phyloP scores from a whole-genome alignment of 345 rosid species.

The Hypericum perforatum region DNA sequence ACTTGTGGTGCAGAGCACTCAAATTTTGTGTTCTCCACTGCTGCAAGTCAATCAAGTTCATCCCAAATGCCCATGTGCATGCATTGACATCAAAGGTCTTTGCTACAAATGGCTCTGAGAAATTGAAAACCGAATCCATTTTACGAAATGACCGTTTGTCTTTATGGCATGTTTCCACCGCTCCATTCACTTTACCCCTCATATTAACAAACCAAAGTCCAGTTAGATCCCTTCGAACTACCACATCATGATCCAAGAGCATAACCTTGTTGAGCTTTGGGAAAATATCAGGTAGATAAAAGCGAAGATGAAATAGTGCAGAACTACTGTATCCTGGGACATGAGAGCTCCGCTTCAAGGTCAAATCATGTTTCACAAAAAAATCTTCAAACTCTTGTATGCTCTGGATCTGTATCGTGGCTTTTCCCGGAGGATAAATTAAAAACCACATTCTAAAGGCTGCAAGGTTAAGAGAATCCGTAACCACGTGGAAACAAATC shows the following conservation, averaged over 20 bases:
- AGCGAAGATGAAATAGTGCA: constrained; percentile 18
- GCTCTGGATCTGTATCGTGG: constrained; percentile 20
- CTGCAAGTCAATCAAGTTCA: constrained; percentile 24
- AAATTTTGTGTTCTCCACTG: constrained; percentile 22
- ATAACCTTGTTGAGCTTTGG: constrained; percentile 18
- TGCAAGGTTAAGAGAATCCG: constrained; percentile 22
- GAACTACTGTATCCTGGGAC: constrained; percentile 19
- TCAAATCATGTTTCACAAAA: constrained; percentile 15
- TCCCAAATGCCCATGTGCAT: constrained; percentile 28
- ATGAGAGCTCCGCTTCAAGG: constrained; percentile 34
- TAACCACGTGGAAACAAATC: constrained; percentile 21
- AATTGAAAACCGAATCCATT: constrained; percentile 21
- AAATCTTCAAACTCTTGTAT: constrained; percentile 12
- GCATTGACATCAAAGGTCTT: constrained; percentile 15
- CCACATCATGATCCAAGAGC: constrained; percentile 25
- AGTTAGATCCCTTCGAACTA: constrained; percentile 16
- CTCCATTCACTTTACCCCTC: constrained; percentile 22
- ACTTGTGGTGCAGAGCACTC: constrained; percentile 23
- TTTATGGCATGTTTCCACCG: constrained; percentile 22
- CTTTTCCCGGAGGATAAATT: constrained; percentile 19
- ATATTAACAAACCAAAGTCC: constrained; percentile 19
- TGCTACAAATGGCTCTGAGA: constrained; percentile 21
- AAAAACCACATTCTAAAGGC: constrained; percentile 27
- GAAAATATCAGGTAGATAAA: constrained; percentile 25
- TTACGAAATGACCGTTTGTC: constrained; percentile 25